Evolutionary conservation across 2,329 filamentous ascomycete genomes (phyloP).

Genomic region (Ciborinia camelliae): DNA sequence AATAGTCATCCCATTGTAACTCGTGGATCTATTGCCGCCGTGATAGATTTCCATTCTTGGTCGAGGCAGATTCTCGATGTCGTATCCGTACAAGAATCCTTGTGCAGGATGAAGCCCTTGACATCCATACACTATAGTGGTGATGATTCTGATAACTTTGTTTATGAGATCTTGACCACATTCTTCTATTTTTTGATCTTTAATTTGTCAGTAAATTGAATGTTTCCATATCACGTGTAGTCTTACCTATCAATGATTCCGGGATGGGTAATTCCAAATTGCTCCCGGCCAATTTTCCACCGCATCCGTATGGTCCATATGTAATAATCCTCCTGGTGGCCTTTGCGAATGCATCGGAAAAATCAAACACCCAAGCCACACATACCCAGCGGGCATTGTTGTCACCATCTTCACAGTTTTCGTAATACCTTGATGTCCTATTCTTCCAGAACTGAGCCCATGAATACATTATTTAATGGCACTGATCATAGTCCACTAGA

Average conservation of each 20-base stretch:
- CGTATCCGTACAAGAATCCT: too few species aligned
- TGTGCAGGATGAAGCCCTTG: too few species aligned
- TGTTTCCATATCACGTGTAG: not conserved
- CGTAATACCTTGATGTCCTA: not conserved
- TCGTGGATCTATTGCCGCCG: too few species aligned
- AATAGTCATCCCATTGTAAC: too few species aligned
- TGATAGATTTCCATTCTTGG: too few species aligned
- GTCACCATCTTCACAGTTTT: rapidly evolving
- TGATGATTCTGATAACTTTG: too few species aligned
- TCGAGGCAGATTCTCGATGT: too few species aligned
- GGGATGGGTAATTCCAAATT: not conserved
- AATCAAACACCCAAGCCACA: not conserved
- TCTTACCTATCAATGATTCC: not conserved
- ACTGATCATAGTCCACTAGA: constrained; percentile 1
- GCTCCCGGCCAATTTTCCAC: not conserved
- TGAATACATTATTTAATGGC: too few species aligned
- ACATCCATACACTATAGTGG: too few species aligned
- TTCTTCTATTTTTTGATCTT: too few species aligned
- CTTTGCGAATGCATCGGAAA: not conserved
- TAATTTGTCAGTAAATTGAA: not conserved
- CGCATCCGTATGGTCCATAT: rapidly evolving
- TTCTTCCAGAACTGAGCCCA: too few species aligned
- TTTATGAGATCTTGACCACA: too few species aligned
- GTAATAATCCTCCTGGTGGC: not conserved
- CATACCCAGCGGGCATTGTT: not conserved